Evolutionary conservation across 1,284 basidiomycete genomes (phyloP).

Genomic region (Stygiomarasmius scandens): DNA sequence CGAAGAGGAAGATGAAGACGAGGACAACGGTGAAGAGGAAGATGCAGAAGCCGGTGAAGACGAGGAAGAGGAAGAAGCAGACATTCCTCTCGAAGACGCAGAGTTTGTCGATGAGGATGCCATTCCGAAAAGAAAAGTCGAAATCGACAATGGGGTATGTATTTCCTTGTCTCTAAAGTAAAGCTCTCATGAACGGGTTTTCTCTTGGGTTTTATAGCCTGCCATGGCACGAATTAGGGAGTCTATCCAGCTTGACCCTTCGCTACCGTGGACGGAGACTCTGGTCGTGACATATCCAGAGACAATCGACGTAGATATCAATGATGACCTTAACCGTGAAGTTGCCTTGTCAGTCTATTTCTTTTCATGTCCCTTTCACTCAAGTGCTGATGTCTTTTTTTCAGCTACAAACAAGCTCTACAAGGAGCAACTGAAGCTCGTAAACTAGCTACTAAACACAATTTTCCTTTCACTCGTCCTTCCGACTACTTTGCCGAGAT

Average conservation of each 20-base stretch:
- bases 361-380: not conserved
- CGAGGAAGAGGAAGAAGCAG: conserved; percentile 32
- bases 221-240: conserved; percentile 83
- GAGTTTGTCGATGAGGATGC: conserved; percentile 78
- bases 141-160: conserved; percentile 79
- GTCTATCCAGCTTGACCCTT: conserved; percentile 74
- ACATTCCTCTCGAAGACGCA: conserved; percentile 70
- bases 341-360: conserved; percentile 81
- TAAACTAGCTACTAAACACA: conserved; percentile 71
- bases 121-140: conserved; percentile 79
- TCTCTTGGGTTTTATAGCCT: conserved; percentile 47
- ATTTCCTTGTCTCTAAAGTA: conserved; percentile 9
- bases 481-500: conserved; percentile 98
- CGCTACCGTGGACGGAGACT: conserved; percentile 86
- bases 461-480: conserved; percentile 90
- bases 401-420: conserved; percentile 94
- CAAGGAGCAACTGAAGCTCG: conserved; percentile 80
- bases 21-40: conserved; percentile 29
- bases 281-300: conserved; percentile 76
- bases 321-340: conserved; percentile 92
- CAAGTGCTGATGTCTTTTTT: conserved; percentile 1
- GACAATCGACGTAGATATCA: conserved; percentile 76
- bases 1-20: conserved; percentile 26
- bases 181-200: conserved; percentile 7
- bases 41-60: conserved; percentile 34